Evolutionary conservation across 768 basidiomycete genomes (phyloP).

Genomic region (Tricholoma furcatifolium): DNA sequence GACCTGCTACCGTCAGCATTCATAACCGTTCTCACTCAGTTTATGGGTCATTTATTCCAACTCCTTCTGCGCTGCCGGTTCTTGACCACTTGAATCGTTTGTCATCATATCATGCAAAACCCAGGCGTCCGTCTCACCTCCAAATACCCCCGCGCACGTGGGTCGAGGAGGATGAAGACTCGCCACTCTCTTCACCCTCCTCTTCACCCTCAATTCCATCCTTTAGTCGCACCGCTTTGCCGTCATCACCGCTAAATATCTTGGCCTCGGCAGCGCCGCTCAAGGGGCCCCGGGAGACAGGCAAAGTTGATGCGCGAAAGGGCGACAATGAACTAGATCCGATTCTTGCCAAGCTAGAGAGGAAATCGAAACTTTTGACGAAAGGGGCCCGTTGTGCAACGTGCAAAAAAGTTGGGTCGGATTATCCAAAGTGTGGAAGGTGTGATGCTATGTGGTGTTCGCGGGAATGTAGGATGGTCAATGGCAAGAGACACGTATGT

Average conservation of each 20-base stretch:
- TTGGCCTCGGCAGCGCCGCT: constrained; percentile 19
- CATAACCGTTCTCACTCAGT: constrained; percentile 12
- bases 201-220: constrained; percentile 27
- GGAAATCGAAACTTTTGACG: constrained; percentile 47
- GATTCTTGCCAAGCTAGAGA: constrained; percentile 50
- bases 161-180: constrained; percentile 19
- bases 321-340: constrained; percentile 35
- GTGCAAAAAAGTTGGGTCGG: constrained; percentile 50
- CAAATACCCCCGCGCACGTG: constrained; percentile 5
- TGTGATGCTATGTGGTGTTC: constrained; percentile 67
- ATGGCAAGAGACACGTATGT: constrained; percentile 53
- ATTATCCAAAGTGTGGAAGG: constrained; percentile 61
- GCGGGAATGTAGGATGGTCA: constrained; percentile 53
- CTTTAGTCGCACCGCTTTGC: constrained; percentile 40
- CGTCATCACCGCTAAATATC: constrained; percentile 12
- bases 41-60: constrained; percentile 23
- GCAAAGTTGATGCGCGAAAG: constrained; percentile 6
- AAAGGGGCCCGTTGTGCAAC: constrained; percentile 43
- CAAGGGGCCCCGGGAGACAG: constrained; percentile 10
- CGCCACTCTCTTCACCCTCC: constrained; percentile 17
- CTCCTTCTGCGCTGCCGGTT: constrained; percentile 15
- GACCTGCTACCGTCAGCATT: constrained; percentile 7
- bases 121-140: background rate
- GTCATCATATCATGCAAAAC: constrained; percentile 2
- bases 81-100: constrained; percentile 12